Conservation (phyloP, 2,329 filamentous ascomycete genomes). For the Dothistroma septosporum region DNA sequence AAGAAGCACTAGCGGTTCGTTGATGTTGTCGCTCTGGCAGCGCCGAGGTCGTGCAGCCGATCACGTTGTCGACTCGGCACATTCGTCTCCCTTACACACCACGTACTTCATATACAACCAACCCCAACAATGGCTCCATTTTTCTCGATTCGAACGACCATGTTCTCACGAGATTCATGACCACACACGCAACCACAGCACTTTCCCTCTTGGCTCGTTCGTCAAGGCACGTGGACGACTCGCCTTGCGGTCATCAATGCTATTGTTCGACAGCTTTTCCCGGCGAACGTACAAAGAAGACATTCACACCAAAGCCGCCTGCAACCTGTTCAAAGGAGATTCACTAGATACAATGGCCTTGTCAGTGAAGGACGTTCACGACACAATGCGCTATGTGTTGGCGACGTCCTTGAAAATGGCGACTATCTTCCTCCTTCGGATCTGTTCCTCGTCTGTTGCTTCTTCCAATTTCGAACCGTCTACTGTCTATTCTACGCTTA, state of each 20-base stretch:
- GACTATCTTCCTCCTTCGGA: background rate
- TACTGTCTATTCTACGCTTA: background rate
- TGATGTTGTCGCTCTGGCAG: too few species aligned
- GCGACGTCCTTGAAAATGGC: background rate
- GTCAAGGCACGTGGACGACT: background rate
- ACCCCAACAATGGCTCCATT: too few species aligned
- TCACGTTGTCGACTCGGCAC: too few species aligned
- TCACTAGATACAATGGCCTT: constrained; percentile 3
- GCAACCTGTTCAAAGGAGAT: background rate
- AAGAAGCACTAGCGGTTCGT: too few species aligned
- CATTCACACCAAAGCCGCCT: background rate
- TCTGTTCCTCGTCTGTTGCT: background rate
- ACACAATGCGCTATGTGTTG: constrained; percentile 4
- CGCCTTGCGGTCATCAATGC: background rate
- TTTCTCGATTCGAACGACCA: too few species aligned
- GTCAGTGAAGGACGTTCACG: background rate
- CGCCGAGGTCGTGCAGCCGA: too few species aligned
- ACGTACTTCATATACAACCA: too few species aligned
- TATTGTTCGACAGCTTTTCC: background rate
- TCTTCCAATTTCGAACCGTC: background rate
- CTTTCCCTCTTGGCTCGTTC: too few species aligned
- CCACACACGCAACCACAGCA: too few species aligned
- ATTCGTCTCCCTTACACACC: too few species aligned
- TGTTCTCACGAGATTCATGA: too few species aligned
- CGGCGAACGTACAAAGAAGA: background rate